Conservation (phyloP, 2,329 filamentous ascomycete species). For the Diaporthe vaccinii region DNA sequence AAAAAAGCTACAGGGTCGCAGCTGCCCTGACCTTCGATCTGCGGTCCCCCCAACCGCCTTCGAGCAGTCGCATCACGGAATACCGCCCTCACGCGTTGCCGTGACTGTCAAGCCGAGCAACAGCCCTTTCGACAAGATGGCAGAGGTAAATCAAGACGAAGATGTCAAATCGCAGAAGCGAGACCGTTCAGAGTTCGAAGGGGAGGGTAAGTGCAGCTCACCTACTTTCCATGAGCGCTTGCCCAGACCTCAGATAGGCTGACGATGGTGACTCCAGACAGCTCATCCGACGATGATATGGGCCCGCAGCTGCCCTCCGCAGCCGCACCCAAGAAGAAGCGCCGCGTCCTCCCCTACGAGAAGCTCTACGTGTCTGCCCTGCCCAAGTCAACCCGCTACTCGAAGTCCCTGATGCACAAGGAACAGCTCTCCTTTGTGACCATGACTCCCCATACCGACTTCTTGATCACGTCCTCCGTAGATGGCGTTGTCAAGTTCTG, state of each 20-base stretch:
- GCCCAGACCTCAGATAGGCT: slow-evolving; percentile 17
- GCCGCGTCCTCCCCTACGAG: slow-evolving; percentile 90
- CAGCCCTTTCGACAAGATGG: slow-evolving; percentile 46
- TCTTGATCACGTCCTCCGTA: slow-evolving; percentile 91
- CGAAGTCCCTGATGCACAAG: slow-evolving; percentile 98
- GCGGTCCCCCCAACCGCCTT: background rate
- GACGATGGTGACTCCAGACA: slow-evolving; percentile 57
- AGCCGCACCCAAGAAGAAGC: slow-evolving; percentile 88
- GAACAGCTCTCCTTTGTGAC: slow-evolving; percentile 91
- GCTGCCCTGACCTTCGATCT: background rate
- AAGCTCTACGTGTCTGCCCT: slow-evolving; percentile 94
- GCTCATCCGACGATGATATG: slow-evolving; percentile 87
- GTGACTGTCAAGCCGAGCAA: background rate
- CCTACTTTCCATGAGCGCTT: background rate
- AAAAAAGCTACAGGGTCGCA: background rate
- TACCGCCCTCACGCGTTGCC: too few species aligned
- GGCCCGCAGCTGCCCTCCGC: slow-evolving; percentile 90
- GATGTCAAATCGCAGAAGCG: slow-evolving; percentile 63
- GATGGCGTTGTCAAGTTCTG: slow-evolving; percentile 99
- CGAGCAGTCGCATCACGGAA: background rate
- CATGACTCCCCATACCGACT: slow-evolving; percentile 92
- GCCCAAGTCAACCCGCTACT: slow-evolving; percentile 85
- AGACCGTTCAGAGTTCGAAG: slow-evolving; percentile 68
- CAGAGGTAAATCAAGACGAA: slow-evolving; percentile 46
- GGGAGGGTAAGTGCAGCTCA: slow-evolving; percentile 51